Percentiles rank a stretch among this genome's conserved stretches.
phyloP scores from a whole-genome alignment of 2,329 filamentous ascomycete genomes.

The Pestalotiopsis sp. region DNA sequence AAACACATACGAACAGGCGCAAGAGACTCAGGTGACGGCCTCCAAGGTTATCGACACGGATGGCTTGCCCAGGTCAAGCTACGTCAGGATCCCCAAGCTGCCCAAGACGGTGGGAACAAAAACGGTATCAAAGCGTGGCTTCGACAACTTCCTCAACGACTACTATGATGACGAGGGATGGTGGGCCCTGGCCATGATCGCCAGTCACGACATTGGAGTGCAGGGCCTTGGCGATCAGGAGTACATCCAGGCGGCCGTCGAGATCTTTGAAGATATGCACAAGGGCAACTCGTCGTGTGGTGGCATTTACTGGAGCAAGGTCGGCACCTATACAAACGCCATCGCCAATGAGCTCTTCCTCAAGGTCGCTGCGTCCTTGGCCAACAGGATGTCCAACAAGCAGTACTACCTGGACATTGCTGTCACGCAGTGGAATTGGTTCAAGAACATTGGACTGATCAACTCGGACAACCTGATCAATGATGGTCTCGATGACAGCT shows the following conservation, averaged over 20 bases:
- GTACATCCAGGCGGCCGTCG: slow-evolving; percentile 52
- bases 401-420: slow-evolving; percentile 50
- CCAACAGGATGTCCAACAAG: slow-evolving; percentile 46
- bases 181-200: slow-evolving; percentile 63
- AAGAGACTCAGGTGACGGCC: slow-evolving; percentile 30
- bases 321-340: slow-evolving; percentile 52
- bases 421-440: slow-evolving; percentile 54
- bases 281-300: slow-evolving; percentile 49
- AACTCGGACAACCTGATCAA: slow-evolving; percentile 53
- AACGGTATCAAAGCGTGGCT: slow-evolving; percentile 32
- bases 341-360: slow-evolving; percentile 60
- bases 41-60: slow-evolving; percentile 24
- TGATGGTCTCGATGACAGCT: slow-evolving; percentile 52
- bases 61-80: slow-evolving; percentile 31
- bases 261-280: slow-evolving; percentile 56
- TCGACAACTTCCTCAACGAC: slow-evolving; percentile 53
- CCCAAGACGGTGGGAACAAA: slow-evolving; percentile 6
- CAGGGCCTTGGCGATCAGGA: slow-evolving; percentile 32
- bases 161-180: slow-evolving; percentile 66
- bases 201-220: slow-evolving; percentile 50
- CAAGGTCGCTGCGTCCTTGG: slow-evolving; percentile 54
- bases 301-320: slow-evolving; percentile 61
- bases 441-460: slow-evolving; percentile 52
- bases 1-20: slow-evolving; percentile 27
- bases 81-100: slow-evolving; percentile 25